Percentiles rank a stretch among this genome's conserved stretches.
Evolutionary conservation across 331 rosid genomes (phyloP).

Genomic region (Phaseolus coccineus): DNA sequence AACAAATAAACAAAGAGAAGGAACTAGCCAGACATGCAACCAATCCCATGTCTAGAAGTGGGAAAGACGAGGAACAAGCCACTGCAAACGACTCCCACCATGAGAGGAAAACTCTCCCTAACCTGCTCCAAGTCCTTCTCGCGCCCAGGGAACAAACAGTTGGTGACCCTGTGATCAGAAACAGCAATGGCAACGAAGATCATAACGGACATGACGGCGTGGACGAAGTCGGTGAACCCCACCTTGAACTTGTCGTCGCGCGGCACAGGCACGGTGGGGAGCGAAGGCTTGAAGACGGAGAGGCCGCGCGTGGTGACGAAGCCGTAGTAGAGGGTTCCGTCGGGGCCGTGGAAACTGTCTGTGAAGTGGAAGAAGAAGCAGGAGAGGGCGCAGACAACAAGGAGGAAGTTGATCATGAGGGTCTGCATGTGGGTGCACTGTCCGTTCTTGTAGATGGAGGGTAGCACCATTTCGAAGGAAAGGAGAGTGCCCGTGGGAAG

Average conservation of each 20-base stretch:
- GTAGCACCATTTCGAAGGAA: constrained; percentile 84
- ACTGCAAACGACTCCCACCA: constrained; percentile 72
- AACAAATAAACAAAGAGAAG: not conserved
- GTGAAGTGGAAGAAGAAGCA: constrained; percentile 95
- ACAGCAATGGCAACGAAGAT: constrained; percentile 78
- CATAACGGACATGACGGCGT: constrained; percentile 80
- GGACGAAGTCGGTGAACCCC: constrained; percentile 67
- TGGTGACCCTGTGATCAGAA: constrained; percentile 73
- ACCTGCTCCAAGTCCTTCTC: constrained; percentile 76
- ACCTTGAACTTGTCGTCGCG: constrained; percentile 63
- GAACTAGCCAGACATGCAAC: constrained; percentile 47
- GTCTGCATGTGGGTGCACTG: constrained; percentile 60
- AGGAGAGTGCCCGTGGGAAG: constrained; percentile 85
- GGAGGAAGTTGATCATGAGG: constrained; percentile 57
- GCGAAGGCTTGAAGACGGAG: constrained; percentile 69
- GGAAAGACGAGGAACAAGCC: constrained; percentile 77
- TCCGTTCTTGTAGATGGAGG: constrained; percentile 67
- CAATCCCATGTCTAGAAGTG: constrained; percentile 65
- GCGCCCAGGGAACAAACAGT: constrained; percentile 70
- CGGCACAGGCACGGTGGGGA: constrained; percentile 51
- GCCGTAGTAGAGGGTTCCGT: constrained; percentile 70
- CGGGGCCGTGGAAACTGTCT: constrained; percentile 67
- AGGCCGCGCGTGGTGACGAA: constrained; percentile 66
- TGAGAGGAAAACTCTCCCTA: constrained; percentile 79
- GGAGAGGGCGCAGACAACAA: constrained; percentile 64